These are phyloP conservation scores for Wickerhamomyces queroliae DNA, from an alignment of 805 yeast genomes.

Conservation along the genomic window DNA sequence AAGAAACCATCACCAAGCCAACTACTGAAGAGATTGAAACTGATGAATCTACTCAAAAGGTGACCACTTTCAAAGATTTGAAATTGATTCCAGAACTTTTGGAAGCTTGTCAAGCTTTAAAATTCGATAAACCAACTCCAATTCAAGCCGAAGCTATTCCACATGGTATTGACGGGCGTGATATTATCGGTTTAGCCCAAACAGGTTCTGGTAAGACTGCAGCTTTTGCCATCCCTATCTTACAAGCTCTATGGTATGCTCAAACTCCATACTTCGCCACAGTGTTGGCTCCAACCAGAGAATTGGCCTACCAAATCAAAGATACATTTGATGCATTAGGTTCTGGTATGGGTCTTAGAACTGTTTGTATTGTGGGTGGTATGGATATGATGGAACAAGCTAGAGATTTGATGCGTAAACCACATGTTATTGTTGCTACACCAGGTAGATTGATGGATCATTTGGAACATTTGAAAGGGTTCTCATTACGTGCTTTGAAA, in stretches of 20 bases:
- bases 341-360: conserved; percentile 82
- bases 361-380: conserved; percentile 91
- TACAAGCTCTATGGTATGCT: conserved; percentile 85
- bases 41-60: conserved; percentile 18
- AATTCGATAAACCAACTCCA: conserved; percentile 83
- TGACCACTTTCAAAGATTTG: conserved; percentile 45
- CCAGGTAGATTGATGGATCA: conserved; percentile 95
- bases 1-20: no score
- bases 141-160: conserved; percentile 92
- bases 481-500: conserved; percentile 69
- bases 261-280: conserved; percentile 87
- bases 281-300: conserved; percentile 83
- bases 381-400: conserved; percentile 99
- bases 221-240: conserved; percentile 93
- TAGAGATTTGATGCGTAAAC: conserved; percentile 86
- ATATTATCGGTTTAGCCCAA: conserved; percentile 93
- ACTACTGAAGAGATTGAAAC: conserved; percentile 3
- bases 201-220: conserved; percentile 99
- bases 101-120: conserved; percentile 71
- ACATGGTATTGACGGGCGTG: conserved; percentile 83
- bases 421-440: conserved; percentile 92
- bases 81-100: conserved; percentile 72
- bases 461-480: conserved; percentile 87
- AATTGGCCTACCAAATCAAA: conserved; percentile 80
- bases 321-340: conserved; percentile 96